Evolutionary conservation across 306 rosid species (phyloP), one percentile per base, ranked within the genome.

Genomic region (Nissolia schottii): DNA sequence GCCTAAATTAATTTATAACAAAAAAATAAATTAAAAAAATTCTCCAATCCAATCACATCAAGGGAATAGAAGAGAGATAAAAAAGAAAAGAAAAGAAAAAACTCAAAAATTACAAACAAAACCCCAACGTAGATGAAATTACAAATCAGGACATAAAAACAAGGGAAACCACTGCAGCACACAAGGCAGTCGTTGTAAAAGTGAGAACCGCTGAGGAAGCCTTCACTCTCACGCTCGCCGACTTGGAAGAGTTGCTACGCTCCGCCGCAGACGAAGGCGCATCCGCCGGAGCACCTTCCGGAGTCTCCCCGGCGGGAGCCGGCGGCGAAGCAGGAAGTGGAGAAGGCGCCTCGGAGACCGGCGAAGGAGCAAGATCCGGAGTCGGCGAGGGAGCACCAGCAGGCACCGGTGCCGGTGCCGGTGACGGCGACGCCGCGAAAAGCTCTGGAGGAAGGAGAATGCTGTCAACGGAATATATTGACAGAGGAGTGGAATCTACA

Each of bases 291-390:
- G 96, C 18, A 19, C 78, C 87, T 0, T 4, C 84, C 0, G 98
- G 96, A 0, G 83, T 41, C 19, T 77, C 90, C 4, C 57, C 24
- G 0, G 87, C 85, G 0, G 98, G 98, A 29, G 96, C 90, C 0
- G 98, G 98, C 1, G 98, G 98, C 0, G 98, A 90, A 0, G 91
- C 90, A 0, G 51, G 49, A 0, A 64, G 16, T 0, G 98, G 98
- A 0, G 98, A 71, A 8, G 97, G 96, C 4, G 92, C 80, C 3
- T 73, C 82, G 0, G 67, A 16, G 0, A 18, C 82, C 0, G 91
- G 83, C 0, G 38, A 54, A 0, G 96, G 88, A 35, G 76, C 73
- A 0, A 86, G 85, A 12, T 89, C 87, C 9, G 85, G 90, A 0
- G 89, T 14, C 1, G 90, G 96, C 0, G 88, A 22, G 0, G 93